A percentile compares a stretch with the other conserved stretches of the same genome.
Conservation (phyloP, 1,284 basidiomycete genomes). For the Puccinia polysora region DNA sequence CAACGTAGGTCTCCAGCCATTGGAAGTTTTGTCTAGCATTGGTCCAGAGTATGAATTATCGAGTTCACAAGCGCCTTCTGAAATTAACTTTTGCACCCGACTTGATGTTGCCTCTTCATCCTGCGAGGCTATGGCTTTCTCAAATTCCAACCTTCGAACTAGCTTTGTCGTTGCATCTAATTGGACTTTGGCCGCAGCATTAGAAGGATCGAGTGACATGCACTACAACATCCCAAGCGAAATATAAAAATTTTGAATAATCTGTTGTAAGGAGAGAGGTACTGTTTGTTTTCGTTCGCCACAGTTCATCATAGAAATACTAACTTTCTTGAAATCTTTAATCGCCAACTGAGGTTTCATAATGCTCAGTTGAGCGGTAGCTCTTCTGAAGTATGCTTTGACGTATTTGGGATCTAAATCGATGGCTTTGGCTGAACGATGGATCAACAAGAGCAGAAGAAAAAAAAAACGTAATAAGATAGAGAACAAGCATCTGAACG, state of each 20-base stretch:
- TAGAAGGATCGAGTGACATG: constrained; percentile 78
- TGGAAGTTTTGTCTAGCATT: constrained; percentile 55
- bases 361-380: constrained; percentile 83
- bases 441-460: neutral
- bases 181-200: constrained; percentile 73
- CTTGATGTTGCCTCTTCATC: constrained; percentile 73
- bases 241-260: neutral
- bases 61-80: constrained; percentile 64
- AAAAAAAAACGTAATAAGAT: constrained; percentile 30
- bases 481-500: neutral
- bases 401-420: constrained; percentile 81
- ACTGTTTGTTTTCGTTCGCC: neutral
- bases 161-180: constrained; percentile 85
- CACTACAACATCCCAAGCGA: constrained; percentile 58
- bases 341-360: constrained; percentile 77
- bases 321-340: constrained; percentile 72
- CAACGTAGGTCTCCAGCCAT: constrained; percentile 63
- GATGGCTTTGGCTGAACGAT: constrained; percentile 60
- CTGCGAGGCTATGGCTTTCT: constrained; percentile 73
- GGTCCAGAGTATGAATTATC: constrained; percentile 67
- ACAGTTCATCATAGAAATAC: too few relatives aligned
- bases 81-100: constrained; percentile 69
- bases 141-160: constrained; percentile 58
- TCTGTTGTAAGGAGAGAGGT: neutral
- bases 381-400: constrained; percentile 82